Evolutionary conservation across 106 monocot genomes (phyloP), one percentile per base, ranked within the genome.

Genomic region (Allium fistulosum): DNA sequence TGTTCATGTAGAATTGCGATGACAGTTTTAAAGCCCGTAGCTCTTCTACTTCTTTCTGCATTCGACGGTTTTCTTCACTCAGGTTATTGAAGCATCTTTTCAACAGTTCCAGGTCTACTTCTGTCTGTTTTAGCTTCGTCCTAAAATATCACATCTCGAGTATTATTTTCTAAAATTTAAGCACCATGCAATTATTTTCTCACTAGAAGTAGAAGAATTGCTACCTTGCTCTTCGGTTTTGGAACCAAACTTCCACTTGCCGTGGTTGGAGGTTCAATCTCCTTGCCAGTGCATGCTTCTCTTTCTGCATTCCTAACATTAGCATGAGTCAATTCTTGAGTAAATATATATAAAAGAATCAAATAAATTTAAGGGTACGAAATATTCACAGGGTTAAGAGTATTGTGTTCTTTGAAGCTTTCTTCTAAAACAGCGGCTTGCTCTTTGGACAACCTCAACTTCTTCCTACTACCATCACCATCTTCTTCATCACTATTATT

Each of bases 41-140:
- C 73, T 97, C 96, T 69, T 84, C 84, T 11, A 97, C 82, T 70
- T 97, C 92, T 69, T 97, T 97, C 72, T 92, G 96, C 60, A 97
- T 73, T 52, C 92, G 61, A 46, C 92, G 63, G 75, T 97, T 97
- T 71, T 97, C 92, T 52, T 97, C 96, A 51, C 84, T 97, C 48
- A 97, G 70, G 16, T 78, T 92, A 72, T 97, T 92, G 82, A 91
- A 97, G 84, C 96, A 92, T 17, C 92, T 62, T 74, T 92, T 92
- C 64, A 97, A 58, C 71, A 84, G 75, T 77, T 97, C 96, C 77
- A 88, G 92, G 70, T 97, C 92, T 63, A 89, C 96, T 70, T 97
- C 96, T 51, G 96, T 97, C 53, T 97, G 96, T 78, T 97, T 97
- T 79, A 97, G 66, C 75, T 97, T 97, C 52, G 96, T 97, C 74